Conservation (phyloP, 73 alveolate species). For the Durusdinium trenchii region DNA sequence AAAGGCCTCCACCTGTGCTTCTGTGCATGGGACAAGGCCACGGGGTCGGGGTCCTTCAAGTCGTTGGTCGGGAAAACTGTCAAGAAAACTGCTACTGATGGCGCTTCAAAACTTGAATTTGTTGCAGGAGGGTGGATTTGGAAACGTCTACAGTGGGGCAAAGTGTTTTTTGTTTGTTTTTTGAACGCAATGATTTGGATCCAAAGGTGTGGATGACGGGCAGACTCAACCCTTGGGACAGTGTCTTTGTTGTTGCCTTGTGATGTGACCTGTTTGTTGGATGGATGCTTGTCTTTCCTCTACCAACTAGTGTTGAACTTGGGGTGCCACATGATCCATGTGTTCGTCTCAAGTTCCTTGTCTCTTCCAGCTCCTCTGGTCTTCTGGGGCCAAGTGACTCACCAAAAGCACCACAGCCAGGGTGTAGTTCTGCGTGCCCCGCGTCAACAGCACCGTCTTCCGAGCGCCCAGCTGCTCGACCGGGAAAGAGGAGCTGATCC, state of each 20-base stretch:
- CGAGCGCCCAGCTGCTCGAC: constrained; percentile 2
- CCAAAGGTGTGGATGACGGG: not conserved
- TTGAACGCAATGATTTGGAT: not conserved
- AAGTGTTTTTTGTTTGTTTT: too few relatives aligned
- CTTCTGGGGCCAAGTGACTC: constrained; percentile 10
- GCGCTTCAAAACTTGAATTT: too few relatives aligned
- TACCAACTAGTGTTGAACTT: not conserved
- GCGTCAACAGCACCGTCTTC: constrained; percentile 64
- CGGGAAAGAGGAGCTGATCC: constrained; percentile 55
- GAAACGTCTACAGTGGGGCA: not conserved
- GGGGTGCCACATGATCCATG: not conserved
- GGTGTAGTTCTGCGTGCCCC: constrained; percentile 76
- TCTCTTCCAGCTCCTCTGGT: not conserved
- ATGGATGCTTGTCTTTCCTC: not conserved
- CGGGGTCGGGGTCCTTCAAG: not conserved
- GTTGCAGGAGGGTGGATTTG: not conserved
- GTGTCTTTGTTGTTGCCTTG: not conserved
- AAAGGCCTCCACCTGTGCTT: constrained; percentile 53
- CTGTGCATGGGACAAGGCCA: not conserved
- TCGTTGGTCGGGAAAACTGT: not conserved
- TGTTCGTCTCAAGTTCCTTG: not conserved
- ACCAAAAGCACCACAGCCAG: constrained; percentile 56
- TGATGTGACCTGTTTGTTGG: not conserved
- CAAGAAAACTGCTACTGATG: not conserved
- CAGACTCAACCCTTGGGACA: not conserved